Evolutionary conservation across 2,329 filamentous ascomycete species (phyloP), one percentile per base, ranked within the genome.

Genomic region (Harringtonia aguacate): DNA sequence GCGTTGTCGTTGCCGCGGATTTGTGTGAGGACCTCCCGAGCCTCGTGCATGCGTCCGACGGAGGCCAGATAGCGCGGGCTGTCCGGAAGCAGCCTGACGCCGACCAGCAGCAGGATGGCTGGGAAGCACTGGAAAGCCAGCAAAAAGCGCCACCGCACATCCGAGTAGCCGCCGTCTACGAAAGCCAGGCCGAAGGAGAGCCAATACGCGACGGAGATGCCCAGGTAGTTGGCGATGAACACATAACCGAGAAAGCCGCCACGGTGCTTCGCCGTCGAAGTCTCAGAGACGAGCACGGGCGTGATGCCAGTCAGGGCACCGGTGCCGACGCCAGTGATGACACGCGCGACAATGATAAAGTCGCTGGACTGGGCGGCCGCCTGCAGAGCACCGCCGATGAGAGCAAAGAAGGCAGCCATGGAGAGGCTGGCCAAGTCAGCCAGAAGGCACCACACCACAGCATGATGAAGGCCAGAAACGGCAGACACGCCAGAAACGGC

Each of bases 211-310:
- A 63, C 52, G 21, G 60, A 63, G 37, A 74, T 71, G 21, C 71
- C 70, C 4, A 73, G 59, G 47, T 71, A 72, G 51, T 74, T 73
- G 33, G 69, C 69, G 41, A 72, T 66, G 53, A 74, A 73, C 36
- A 72, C 67, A 43, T 69, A 67, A 17, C 63, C 69, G 29, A 72
- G 59, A 42, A 58, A 67, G 2, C 61, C 63, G 44, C 70, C 70
- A 4, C 70, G 62, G 48, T 70, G 65, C 22, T 61, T 55, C 7
- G 69, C 66, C 4, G 62, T 58, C 4, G 69, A 70, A 2, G 65
- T 64, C 52, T 74, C 70, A 1, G 67, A 66, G 35, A 72, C 64
- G 44, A 69, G 58, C 1, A 69, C 68, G 5, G 69, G 69, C 8
- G 68, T 66, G 49, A 72, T 72, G 36, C 64, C 68, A 29, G 65